These are phyloP conservation scores for Sphagnum fallax DNA, from an alignment of 228 moss, liverwort and hornwort genomes.

Conservation along the genomic window DNA sequence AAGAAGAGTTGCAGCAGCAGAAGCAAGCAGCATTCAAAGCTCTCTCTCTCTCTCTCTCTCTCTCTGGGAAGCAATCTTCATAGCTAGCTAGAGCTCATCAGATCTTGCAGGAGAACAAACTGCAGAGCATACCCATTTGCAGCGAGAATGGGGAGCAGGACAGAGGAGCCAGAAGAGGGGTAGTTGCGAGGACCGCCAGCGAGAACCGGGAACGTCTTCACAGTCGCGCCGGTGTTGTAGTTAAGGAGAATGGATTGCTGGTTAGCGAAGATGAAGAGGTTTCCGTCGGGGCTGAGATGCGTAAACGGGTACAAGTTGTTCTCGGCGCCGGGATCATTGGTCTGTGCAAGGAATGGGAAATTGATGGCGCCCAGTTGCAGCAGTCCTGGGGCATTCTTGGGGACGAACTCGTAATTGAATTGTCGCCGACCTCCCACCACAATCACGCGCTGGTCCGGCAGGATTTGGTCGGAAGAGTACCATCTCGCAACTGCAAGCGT, in stretches of 20 bases:
- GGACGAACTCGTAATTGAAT: slow-evolving; percentile 49
- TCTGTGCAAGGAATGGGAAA: slow-evolving; percentile 26
- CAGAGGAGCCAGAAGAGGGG: slow-evolving; percentile 51
- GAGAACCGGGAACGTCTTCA: slow-evolving; percentile 28
- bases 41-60: too few relatives aligned
- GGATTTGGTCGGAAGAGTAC: slow-evolving; percentile 56
- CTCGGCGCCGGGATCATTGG: slow-evolving; percentile 18
- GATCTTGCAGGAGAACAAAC: too few relatives aligned
- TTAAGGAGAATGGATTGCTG: slow-evolving; percentile 45
- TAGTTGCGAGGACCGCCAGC: slow-evolving; percentile 57
- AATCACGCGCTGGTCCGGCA: slow-evolving; percentile 50
- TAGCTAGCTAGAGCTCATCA: too few relatives aligned
- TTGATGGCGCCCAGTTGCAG: slow-evolving; percentile 12
- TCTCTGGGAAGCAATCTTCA: too few relatives aligned
- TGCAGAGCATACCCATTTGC: not conserved
- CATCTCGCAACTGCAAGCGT: slow-evolving; percentile 23
- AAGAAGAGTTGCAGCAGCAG: too few relatives aligned
- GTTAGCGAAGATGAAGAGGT: slow-evolving; percentile 68
- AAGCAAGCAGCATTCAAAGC: too few relatives aligned
- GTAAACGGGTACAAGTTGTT: slow-evolving; percentile 70
- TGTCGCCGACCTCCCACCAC: slow-evolving; percentile 50
- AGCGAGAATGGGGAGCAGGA: slow-evolving; percentile 34
- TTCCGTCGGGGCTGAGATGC: slow-evolving; percentile 44
- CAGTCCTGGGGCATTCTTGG: slow-evolving; percentile 10
- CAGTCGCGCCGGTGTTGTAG: slow-evolving; percentile 26